A percentile compares a stretch with the other conserved stretches of the same genome.
phyloP scores from a whole-genome alignment of 2,329 filamentous ascomycete genomes.

The Calonectria naviculata region DNA sequence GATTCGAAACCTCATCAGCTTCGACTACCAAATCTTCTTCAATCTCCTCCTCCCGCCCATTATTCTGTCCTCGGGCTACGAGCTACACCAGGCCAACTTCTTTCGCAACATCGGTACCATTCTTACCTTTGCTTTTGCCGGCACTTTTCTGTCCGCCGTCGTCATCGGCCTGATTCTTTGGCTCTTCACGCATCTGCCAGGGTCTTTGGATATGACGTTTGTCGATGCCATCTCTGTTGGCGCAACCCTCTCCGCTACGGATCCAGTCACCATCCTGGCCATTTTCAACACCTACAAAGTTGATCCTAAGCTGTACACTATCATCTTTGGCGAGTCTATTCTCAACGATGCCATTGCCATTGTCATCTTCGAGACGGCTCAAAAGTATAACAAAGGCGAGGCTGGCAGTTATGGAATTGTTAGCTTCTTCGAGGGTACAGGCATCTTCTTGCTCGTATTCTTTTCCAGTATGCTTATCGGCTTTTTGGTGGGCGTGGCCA shows the following conservation, averaged over 20 bases:
- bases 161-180: slow-evolving; percentile 91
- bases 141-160: slow-evolving; percentile 97
- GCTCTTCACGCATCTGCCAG: slow-evolving; percentile 87
- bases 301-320: slow-evolving; percentile 96
- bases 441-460: slow-evolving; percentile 95
- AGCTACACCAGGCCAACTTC: slow-evolving; percentile 98
- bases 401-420: slow-evolving; percentile 79
- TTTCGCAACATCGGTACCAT: slow-evolving; percentile 98
- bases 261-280: slow-evolving; percentile 96
- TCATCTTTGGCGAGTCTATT: slow-evolving; percentile 99
- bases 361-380: slow-evolving; percentile 97
- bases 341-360: slow-evolving; percentile 98
- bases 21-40: slow-evolving; percentile 99
- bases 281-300: slow-evolving; percentile 99
- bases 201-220: slow-evolving; percentile 87
- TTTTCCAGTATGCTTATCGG: slow-evolving; percentile 94
- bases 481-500: slow-evolving; percentile 85
- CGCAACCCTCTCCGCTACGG: slow-evolving; percentile 94
- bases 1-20: slow-evolving; percentile 91
- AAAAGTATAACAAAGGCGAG: slow-evolving; percentile 85
- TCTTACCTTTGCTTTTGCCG: slow-evolving; percentile 95
- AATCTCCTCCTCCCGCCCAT: slow-evolving; percentile 98
- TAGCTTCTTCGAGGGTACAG: slow-evolving; percentile 90
- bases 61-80: slow-evolving; percentile 96
- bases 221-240: slow-evolving; percentile 97